Base-by-base conservation (phyloP, 805 yeast species). In the Teunomyces barrocoloradensis region DNA sequence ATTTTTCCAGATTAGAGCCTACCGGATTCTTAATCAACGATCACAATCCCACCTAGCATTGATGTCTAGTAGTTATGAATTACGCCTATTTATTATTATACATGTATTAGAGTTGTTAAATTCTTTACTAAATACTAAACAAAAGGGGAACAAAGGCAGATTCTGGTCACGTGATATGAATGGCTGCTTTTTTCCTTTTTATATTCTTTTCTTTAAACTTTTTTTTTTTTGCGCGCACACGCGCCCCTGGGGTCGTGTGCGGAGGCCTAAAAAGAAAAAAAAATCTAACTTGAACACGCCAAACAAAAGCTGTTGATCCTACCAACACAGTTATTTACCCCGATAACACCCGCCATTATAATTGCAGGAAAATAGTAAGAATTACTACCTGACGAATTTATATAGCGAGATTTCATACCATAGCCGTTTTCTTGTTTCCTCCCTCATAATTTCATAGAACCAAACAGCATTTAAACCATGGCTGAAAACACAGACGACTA, bases 401-500 rank as follows among this genome's bases (percentile, higher is more conserved):
- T 7, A 32, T 32, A 25, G 10, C 27, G 27, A 25, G 27, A 25
- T 25, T 25, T 25, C 11, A 25, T 9, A 9, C 7, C 27, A 30
- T 13, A 21, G 40, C n/a, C 38, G 10, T 37, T 37, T 21, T 23
- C 18, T 3, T 20, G 10, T 30, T 30, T 30, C 27, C 27, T 13
- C 15, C 17, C 17, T 2, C 25, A n/a, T 6, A 37, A 20, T 20
- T 23, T 13, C 40, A 21, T 37, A 37, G 40, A 37, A 11, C 5
- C 29, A 32, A 32, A 32, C 40, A 37, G 40, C 40, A 21, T 37
- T 20, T 20, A 20, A 20, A 23, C 38, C n/a, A 63, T 68, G 74
- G 61, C 68, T 21, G 75, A 71, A 44, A 69, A 68, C 49, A 68
- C 75, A 12, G 77, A 72, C 58, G 76, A 72, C 58, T 73, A 70